Percentiles rank a stretch among this genome's conserved stretches.
Evolutionary conservation across 805 yeast genomes (phyloP).

Genomic region (Maudiozyma bulderi): DNA sequence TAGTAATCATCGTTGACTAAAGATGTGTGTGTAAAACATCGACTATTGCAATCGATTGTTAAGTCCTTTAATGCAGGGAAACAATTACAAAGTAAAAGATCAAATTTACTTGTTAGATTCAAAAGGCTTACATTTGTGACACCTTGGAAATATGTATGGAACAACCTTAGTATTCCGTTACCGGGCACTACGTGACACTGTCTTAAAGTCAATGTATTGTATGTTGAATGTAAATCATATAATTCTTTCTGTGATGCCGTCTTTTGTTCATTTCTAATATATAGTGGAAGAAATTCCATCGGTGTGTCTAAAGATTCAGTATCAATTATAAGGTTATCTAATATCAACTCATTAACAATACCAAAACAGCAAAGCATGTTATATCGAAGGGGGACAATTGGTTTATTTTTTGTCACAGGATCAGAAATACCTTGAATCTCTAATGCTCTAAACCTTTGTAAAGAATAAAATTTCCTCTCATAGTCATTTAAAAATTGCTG

Average conservation of each 20-base stretch:
- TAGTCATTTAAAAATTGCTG: slow-evolving; percentile 20
- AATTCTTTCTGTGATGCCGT: slow-evolving; percentile 8
- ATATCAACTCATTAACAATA: slow-evolving; percentile 33
- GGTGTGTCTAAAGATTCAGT: slow-evolving; percentile 32
- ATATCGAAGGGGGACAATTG: slow-evolving; percentile 26
- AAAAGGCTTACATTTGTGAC: slow-evolving; percentile 32
- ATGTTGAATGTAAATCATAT: slow-evolving; percentile 29
- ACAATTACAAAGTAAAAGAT: slow-evolving; percentile 41
- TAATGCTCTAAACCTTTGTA: slow-evolving; percentile 23
- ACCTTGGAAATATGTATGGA: slow-evolving; percentile 34
- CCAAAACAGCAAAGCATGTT: slow-evolving; percentile 40
- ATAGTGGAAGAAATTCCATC: slow-evolving; percentile 26
- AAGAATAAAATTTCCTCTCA: slow-evolving; percentile 19
- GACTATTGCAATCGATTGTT: slow-evolving; percentile 41
- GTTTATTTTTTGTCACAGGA: slow-evolving; percentile 4
- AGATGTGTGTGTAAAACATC: slow-evolving; percentile 29
- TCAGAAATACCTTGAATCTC: slow-evolving; percentile 16
- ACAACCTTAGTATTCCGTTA: slow-evolving; percentile 28
- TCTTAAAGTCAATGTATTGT: slow-evolving; percentile 24
- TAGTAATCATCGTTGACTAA: slow-evolving; percentile 21
- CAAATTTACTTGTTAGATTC: slow-evolving; percentile 35
- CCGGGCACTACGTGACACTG: slow-evolving; percentile 31
- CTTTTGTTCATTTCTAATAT: slow-evolving; percentile 11
- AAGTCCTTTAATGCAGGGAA: slow-evolving; percentile 33
- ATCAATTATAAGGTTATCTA: slow-evolving; percentile 42